Percentiles rank a stretch among this genome's conserved stretches.
phyloP scores from a whole-genome alignment of 1,284 basidiomycete genomes.

The Somion occarium region DNA sequence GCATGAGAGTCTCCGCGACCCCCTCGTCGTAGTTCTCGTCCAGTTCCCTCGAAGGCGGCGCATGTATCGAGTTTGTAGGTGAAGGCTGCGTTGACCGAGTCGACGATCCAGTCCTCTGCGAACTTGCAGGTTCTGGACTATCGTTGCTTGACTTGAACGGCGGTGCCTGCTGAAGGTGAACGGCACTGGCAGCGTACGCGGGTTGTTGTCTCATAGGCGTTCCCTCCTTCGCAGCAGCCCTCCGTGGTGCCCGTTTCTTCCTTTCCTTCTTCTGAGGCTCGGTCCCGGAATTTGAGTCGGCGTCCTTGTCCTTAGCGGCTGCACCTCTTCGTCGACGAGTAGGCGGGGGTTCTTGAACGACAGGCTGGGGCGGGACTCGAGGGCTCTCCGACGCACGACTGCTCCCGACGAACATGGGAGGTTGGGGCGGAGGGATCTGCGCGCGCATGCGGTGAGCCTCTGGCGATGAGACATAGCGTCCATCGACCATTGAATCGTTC shows the following conservation, averaged over 20 bases:
- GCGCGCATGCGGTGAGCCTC: constrained; percentile 26
- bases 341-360: constrained; percentile 15
- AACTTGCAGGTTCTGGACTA: constrained; percentile 56
- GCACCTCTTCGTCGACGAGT: constrained; percentile 30
- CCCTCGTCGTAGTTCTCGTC: constrained; percentile 85
- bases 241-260: constrained; percentile 32
- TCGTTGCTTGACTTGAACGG: constrained; percentile 24
- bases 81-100: constrained; percentile 54
- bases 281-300: constrained; percentile 20
- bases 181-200: constrained; percentile 15
- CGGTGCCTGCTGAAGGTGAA: constrained; percentile 29
- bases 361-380: constrained; percentile 27
- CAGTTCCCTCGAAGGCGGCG: constrained; percentile 56
- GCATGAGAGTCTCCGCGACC: constrained; percentile 68
- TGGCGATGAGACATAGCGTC: constrained; percentile 28
- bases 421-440: constrained; percentile 19
- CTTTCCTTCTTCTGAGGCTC: constrained; percentile 38
- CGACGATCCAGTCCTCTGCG: constrained; percentile 56
- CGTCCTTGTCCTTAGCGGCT: constrained; percentile 35
- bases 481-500: constrained; percentile 18
- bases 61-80: constrained; percentile 54
- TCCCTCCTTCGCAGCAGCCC: constrained; percentile 36
- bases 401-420: constrained; percentile 21
- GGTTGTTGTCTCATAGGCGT: constrained; percentile 13
- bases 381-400: constrained; percentile 39